Conservation (phyloP, 768 basidiomycete genomes). For the Hericium rajendrae region DNA sequence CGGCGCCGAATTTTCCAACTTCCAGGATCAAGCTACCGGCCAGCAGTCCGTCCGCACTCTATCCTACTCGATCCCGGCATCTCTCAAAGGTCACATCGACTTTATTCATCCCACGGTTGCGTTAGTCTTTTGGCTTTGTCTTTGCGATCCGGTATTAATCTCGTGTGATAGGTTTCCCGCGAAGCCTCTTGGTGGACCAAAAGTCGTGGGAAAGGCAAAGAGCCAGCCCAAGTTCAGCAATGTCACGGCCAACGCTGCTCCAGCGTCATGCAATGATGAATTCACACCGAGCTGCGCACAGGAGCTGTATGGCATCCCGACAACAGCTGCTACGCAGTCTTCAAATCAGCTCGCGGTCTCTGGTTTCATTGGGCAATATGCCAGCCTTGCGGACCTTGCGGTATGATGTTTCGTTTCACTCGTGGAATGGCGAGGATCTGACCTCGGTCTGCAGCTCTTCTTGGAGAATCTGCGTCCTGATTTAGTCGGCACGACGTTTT, state of each 20-base stretch:
- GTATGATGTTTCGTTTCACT: slow-evolving; percentile 1
- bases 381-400: slow-evolving; percentile 20
- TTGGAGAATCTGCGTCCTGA: slow-evolving; percentile 17
- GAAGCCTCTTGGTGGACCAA: neutral
- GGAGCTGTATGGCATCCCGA: slow-evolving; percentile 27
- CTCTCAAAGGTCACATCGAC: slow-evolving; percentile 9
- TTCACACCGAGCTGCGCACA: slow-evolving; percentile 24
- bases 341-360: slow-evolving; percentile 22
- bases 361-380: slow-evolving; percentile 24
- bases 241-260: neutral
- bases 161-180: neutral
- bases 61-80: slow-evolving; percentile 2
- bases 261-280: neutral
- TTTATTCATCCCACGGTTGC: slow-evolving; percentile 14
- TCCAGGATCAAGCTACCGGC: slow-evolving; percentile 3
- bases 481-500: slow-evolving; percentile 16
- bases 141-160: neutral
- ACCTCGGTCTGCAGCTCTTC: slow-evolving; percentile 14
- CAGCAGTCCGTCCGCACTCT: slow-evolving; percentile 8
- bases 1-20: neutral
- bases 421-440: neutral
- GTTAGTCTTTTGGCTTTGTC: neutral
- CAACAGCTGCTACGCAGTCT: slow-evolving; percentile 18
- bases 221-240: neutral
- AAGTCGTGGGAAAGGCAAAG: neutral